A percentile compares a stretch with the other conserved stretches of the same genome.
phyloP scores from a whole-genome alignment of 306 rosid species.

The Fragaria ananassa region DNA sequence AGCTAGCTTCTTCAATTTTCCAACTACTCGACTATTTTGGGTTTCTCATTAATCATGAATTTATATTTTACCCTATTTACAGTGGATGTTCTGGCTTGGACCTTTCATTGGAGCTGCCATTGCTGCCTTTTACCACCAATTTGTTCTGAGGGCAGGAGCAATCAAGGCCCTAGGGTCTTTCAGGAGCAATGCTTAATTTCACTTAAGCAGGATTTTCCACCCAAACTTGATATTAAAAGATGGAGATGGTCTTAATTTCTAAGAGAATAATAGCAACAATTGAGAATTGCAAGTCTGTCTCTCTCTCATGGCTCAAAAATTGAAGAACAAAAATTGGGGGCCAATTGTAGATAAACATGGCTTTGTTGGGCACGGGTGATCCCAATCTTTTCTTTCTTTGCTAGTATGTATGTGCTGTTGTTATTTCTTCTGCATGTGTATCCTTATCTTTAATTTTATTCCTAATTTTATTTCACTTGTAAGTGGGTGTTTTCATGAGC shows the following conservation, averaged over 20 bases:
- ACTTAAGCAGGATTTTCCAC: conserved; percentile 11
- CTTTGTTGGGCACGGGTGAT: conserved; percentile 32
- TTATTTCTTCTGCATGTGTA: conserved; percentile 21
- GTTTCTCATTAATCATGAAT: conserved; percentile 1
- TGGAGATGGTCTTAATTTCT: conserved; percentile 21
- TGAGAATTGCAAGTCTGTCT: conserved; percentile 42
- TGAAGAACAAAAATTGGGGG: conserved; percentile 28
- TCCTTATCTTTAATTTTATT: conserved; percentile 18
- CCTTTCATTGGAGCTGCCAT: conserved; percentile 79
- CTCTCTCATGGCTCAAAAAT: conserved; percentile 1
- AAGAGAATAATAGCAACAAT: conserved; percentile 27
- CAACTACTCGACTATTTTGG: background rate
- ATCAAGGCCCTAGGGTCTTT: conserved; percentile 89
- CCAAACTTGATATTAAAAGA: background rate
- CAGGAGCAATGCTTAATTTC: conserved; percentile 75
- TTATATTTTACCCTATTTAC: background rate
- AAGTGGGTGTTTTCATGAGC: conserved; percentile 26
- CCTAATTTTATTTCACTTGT: conserved; percentile 7
- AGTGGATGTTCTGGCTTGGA: conserved; percentile 99
- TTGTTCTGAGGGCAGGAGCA: conserved; percentile 76
- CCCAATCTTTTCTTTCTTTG: conserved; percentile 26
- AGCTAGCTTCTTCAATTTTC: background rate
- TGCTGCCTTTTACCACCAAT: conserved; percentile 86
- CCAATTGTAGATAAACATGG: conserved; percentile 59
- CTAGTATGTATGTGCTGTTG: conserved; percentile 29